Evolutionary conservation across 2,329 filamentous ascomycete genomes (phyloP).

Genomic region (Cordyceps cicadae): DNA sequence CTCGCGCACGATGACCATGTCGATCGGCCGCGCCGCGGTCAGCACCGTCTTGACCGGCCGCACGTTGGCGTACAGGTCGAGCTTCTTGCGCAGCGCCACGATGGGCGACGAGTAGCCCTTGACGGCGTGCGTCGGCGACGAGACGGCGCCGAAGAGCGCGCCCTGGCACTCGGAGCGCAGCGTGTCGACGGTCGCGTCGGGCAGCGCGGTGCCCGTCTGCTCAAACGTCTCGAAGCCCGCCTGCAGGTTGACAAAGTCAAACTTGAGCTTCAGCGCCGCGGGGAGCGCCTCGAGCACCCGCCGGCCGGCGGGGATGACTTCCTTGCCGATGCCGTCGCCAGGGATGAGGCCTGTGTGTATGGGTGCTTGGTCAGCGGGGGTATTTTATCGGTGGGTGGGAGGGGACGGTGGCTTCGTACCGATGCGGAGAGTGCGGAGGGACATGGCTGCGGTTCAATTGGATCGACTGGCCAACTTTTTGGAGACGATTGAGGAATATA

Average conservation of each 20-base stretch:
- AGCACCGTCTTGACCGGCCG: constrained; percentile 82
- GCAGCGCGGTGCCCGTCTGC: constrained; percentile 77
- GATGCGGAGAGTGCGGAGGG: constrained; percentile 34
- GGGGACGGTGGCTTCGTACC: constrained; percentile 20
- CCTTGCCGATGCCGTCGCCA: constrained; percentile 95
- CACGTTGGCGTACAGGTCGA: constrained; percentile 95
- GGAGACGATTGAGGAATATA: background rate
- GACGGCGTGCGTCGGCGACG: constrained; percentile 80
- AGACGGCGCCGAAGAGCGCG: constrained; percentile 92
- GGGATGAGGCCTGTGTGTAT: constrained; percentile 73
- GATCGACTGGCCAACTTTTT: background rate
- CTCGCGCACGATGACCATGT: constrained; percentile 96
- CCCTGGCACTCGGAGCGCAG: constrained; percentile 89
- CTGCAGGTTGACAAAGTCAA: constrained; percentile 87
- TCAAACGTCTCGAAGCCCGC: constrained; percentile 93
- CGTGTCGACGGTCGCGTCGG: constrained; percentile 82
- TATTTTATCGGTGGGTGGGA: background rate
- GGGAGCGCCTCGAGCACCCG: constrained; percentile 89
- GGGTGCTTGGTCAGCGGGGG: background rate
- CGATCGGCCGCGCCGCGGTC: constrained; percentile 60
- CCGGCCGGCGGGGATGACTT: constrained; percentile 93
- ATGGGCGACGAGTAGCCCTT: constrained; percentile 95
- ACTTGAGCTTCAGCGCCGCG: constrained; percentile 81
- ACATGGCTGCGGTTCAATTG: constrained; percentile 23
- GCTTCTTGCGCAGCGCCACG: constrained; percentile 88